These are phyloP conservation scores for Eleusine indica DNA, from an alignment of 176 grass and related monocot species.

Conservation along the genomic window DNA sequence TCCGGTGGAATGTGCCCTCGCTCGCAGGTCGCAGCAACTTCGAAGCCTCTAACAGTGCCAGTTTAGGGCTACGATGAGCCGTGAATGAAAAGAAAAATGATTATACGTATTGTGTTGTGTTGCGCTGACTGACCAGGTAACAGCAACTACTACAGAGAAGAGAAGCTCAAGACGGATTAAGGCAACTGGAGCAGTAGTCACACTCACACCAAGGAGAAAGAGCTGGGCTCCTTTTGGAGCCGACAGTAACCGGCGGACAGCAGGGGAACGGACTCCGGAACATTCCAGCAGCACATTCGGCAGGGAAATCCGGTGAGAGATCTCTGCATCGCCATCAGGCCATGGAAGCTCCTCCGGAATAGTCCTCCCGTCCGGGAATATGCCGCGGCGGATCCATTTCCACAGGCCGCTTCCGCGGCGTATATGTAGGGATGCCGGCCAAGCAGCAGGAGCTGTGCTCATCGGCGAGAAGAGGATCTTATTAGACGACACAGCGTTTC, in stretches of 20 bases:
- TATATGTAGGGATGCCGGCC: constrained; percentile 16
- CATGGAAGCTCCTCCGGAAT: constrained; percentile 56
- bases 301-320: constrained; percentile 2
- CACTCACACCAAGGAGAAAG: background rate
- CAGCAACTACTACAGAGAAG: background rate
- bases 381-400: constrained; percentile 48
- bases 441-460: background rate
- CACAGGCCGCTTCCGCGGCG: too few relatives aligned
- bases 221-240: background rate
- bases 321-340: constrained; percentile 36
- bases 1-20: constrained; percentile 38
- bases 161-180: background rate
- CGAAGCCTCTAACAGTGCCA: background rate
- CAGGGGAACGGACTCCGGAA: background rate
- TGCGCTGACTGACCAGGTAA: background rate
- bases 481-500: background rate
- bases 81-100: background rate
- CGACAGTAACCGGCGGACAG: background rate
- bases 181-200: background rate
- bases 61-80: background rate
- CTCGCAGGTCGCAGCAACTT: background rate
- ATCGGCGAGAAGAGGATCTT: background rate
- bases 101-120: background rate
- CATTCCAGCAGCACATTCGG: constrained; percentile 43
- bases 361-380: constrained; percentile 45